A percentile compares a stretch with the other conserved stretches of the same genome.
Conservation (phyloP, 2,329 filamentous ascomycete genomes). For the Apiospora arundinis region DNA sequence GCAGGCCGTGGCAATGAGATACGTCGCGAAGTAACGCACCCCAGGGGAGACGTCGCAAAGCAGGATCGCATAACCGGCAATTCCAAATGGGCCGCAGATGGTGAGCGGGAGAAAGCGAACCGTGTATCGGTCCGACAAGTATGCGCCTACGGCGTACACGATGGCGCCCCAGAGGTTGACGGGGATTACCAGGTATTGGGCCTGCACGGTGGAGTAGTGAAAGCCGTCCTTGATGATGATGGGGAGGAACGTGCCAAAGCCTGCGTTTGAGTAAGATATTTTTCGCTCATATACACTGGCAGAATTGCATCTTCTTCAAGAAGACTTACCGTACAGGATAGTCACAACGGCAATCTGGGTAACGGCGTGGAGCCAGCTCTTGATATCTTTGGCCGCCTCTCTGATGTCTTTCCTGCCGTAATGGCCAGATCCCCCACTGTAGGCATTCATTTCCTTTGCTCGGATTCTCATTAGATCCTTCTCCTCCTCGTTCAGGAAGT, state of each 20-base stretch:
- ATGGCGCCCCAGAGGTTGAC: conserved; percentile 49
- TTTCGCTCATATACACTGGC: neutral
- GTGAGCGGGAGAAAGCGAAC: conserved; percentile 45
- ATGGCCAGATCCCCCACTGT: conserved; percentile 23
- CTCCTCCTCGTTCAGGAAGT: conserved; percentile 27
- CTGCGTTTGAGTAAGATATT: conserved; percentile 20
- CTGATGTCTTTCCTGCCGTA: conserved; percentile 27
- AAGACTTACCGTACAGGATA: conserved; percentile 40
- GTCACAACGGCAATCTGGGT: conserved; percentile 29
- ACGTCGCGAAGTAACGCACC: conserved; percentile 36
- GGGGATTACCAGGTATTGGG: conserved; percentile 47
- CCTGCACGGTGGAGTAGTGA: conserved; percentile 45
- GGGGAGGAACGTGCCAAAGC: conserved; percentile 48
- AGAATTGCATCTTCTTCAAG: neutral
- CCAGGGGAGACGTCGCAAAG: conserved; percentile 32
- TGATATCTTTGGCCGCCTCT: conserved; percentile 27
- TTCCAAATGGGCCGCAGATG: conserved; percentile 37
- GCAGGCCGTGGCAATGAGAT: conserved; percentile 35
- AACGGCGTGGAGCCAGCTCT: conserved; percentile 25
- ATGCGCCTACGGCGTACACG: conserved; percentile 46
- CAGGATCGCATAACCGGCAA: conserved; percentile 36
- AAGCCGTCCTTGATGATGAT: conserved; percentile 49
- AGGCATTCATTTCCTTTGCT: conserved; percentile 21
- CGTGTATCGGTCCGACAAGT: conserved; percentile 45
- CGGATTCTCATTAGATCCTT: conserved; percentile 28